These are phyloP conservation scores for Cucurbita argyrosperma DNA, from an alignment of 306 rosid species.

Conservation along the genomic window DNA sequence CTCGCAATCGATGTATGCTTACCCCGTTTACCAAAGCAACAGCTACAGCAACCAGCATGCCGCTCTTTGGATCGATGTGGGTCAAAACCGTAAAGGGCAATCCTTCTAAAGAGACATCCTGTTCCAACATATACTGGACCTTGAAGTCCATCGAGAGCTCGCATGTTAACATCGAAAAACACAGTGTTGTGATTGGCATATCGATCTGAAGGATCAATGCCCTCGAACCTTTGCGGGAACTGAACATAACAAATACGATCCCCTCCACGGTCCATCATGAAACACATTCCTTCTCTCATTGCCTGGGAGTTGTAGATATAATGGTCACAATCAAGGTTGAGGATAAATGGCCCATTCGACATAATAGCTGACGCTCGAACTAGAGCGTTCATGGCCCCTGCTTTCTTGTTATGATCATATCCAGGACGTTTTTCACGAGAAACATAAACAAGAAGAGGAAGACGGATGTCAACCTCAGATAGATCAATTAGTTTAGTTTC, in stretches of 20 bases:
- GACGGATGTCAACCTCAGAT: constrained; percentile 71
- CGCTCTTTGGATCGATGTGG: constrained; percentile 77
- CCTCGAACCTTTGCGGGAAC: constrained; percentile 96
- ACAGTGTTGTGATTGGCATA: constrained; percentile 95
- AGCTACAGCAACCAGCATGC: constrained; percentile 45
- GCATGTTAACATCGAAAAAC: constrained; percentile 92
- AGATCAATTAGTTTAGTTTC: constrained; percentile 51
- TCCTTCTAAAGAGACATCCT: constrained; percentile 82
- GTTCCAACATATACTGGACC: constrained; percentile 98
- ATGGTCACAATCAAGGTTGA: constrained; percentile 88
- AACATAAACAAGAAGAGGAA: constrained; percentile 85
- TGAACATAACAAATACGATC: constrained; percentile 88
- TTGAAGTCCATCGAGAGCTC: constrained; percentile 98
- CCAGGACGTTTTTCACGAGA: constrained; percentile 97
- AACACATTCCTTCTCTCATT: constrained; percentile 54
- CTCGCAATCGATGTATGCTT: constrained; percentile 35
- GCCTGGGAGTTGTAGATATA: constrained; percentile 84
- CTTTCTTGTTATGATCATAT: constrained; percentile 93
- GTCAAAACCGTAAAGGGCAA: constrained; percentile 91
- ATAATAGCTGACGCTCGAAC: constrained; percentile 87
- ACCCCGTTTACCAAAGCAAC: constrained; percentile 48
- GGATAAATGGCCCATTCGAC: constrained; percentile 93
- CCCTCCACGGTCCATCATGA: constrained; percentile 55
- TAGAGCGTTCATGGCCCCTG: constrained; percentile 93
- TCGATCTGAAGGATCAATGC: constrained; percentile 94